phyloP scores from a whole-genome alignment of 2,329 filamentous ascomycete species.

The Amauroascus verrucosus region DNA sequence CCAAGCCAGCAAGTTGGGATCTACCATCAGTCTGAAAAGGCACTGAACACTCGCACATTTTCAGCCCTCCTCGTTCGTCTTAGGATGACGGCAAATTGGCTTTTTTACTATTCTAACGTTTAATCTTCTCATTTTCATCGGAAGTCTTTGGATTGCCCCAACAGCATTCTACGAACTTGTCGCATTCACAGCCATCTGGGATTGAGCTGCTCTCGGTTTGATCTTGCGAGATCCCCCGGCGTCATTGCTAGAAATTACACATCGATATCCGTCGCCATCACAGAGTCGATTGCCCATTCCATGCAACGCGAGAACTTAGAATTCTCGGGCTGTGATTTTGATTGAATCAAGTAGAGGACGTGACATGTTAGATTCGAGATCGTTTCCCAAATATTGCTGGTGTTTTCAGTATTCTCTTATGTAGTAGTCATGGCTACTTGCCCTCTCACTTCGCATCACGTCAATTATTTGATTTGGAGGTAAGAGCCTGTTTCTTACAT shows the following conservation, averaged over 20 bases:
- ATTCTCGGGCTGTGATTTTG: neutral
- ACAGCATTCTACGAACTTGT: neutral
- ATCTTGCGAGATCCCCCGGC: neutral
- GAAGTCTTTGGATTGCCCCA: neutral
- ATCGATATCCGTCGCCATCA: neutral
- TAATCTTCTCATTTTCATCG: neutral
- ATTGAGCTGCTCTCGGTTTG: neutral
- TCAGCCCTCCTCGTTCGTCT: neutral
- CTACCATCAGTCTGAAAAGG: neutral
- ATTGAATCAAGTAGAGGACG: neutral
- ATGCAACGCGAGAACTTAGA: neutral
- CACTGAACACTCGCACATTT: neutral
- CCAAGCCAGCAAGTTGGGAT: neutral
- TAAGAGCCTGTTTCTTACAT: constrained; percentile 30
- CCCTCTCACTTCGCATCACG: constrained; percentile 45
- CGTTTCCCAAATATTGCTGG: neutral
- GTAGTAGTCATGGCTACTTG: constrained; percentile 32
- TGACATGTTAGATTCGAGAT: constrained; percentile 9
- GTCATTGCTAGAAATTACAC: neutral
- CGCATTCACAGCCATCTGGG: neutral
- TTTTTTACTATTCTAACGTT: neutral
- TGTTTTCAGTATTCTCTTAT: neutral
- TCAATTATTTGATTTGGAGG: constrained; percentile 62
- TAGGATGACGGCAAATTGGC: neutral
- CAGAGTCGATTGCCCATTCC: neutral